phyloP scores from a whole-genome alignment of 192 early-diverging fungal genomes.

The Backusella tuberculispora region DNA sequence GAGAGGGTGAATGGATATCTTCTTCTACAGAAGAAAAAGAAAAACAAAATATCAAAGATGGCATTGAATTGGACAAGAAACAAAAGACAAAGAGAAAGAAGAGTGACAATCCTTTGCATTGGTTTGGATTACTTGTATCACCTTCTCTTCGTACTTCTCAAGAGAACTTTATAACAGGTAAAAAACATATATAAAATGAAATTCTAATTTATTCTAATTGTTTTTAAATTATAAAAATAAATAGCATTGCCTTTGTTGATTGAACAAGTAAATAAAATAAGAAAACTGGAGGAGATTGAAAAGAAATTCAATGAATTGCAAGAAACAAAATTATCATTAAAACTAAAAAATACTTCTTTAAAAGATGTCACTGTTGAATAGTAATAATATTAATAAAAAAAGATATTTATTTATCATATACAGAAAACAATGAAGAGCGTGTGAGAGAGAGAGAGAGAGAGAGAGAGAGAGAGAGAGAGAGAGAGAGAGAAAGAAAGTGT shows the following conservation, averaged over 20 bases:
- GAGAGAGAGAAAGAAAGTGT: no score
- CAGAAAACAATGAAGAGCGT: not conserved
- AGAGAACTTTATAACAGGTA: constrained; percentile 44
- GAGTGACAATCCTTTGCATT: constrained; percentile 44
- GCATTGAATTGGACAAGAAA: constrained; percentile 18
- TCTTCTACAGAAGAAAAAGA: not conserved
- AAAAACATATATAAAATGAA: not conserved
- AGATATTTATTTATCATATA: constrained; percentile 16
- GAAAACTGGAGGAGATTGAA: constrained; percentile 24
- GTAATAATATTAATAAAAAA: not conserved
- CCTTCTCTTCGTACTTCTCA: constrained; percentile 44
- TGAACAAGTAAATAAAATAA: constrained; percentile 27
- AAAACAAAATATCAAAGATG: not conserved
- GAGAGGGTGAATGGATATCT: not conserved
- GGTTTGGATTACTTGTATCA: constrained; percentile 54
- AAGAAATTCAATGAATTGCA: constrained; percentile 23
- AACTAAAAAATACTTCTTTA: constrained; percentile 8
- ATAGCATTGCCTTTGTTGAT: constrained; percentile 16
- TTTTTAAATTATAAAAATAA: not conserved
- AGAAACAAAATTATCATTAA: constrained; percentile 12
- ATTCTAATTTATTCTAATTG: not conserved
- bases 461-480: no score
- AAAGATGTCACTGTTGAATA: not conserved
- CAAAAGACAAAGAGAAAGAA: constrained; percentile 22
- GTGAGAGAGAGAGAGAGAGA: no score